A percentile compares a stretch with the other conserved stretches of the same genome.
phyloP scores from a whole-genome alignment of 1,284 basidiomycete species.

The Apiotrichum mycotoxinovorans region DNA sequence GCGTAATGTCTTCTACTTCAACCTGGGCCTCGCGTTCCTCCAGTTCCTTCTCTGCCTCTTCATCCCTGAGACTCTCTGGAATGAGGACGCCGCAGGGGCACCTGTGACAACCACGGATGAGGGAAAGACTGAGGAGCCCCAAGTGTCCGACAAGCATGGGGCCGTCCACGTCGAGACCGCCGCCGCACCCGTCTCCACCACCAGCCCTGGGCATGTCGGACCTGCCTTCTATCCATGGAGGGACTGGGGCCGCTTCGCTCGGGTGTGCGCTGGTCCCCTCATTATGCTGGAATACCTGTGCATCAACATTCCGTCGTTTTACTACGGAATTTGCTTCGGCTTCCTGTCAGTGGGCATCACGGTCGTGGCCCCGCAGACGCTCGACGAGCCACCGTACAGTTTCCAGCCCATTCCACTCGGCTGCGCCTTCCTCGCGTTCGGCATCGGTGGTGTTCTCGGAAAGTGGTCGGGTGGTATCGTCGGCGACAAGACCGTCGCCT shows the following conservation, averaged over 20 bases:
- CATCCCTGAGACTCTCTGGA: conserved; percentile 47
- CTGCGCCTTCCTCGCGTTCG: conserved; percentile 40
- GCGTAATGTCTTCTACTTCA: conserved; percentile 43
- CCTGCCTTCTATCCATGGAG: conserved; percentile 43
- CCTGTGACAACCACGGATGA: neutral
- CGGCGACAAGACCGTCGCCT: conserved; percentile 36
- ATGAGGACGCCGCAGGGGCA: conserved; percentile 2
- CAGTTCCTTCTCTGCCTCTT: conserved; percentile 23
- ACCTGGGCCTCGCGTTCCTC: conserved; percentile 30
- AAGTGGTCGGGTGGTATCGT: conserved; percentile 43
- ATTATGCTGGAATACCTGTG: conserved; percentile 26
- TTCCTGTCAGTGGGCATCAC: conserved; percentile 44
- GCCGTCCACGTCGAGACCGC: neutral
- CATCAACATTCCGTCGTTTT: conserved; percentile 37
- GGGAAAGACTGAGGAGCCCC: neutral
- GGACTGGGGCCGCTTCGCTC: conserved; percentile 34
- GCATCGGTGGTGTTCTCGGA: conserved; percentile 42
- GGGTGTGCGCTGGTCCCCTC: conserved; percentile 33
- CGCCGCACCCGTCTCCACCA: neutral
- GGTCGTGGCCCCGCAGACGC: conserved; percentile 39
- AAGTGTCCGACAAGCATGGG: neutral
- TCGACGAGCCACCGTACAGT: conserved; percentile 39
- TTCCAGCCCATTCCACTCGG: conserved; percentile 39
- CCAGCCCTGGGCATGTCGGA: conserved; percentile 18
- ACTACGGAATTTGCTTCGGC: conserved; percentile 44